Conservation (phyloP, 2,329 filamentous ascomycete genomes). For the Aspergillus tanneri region DNA sequence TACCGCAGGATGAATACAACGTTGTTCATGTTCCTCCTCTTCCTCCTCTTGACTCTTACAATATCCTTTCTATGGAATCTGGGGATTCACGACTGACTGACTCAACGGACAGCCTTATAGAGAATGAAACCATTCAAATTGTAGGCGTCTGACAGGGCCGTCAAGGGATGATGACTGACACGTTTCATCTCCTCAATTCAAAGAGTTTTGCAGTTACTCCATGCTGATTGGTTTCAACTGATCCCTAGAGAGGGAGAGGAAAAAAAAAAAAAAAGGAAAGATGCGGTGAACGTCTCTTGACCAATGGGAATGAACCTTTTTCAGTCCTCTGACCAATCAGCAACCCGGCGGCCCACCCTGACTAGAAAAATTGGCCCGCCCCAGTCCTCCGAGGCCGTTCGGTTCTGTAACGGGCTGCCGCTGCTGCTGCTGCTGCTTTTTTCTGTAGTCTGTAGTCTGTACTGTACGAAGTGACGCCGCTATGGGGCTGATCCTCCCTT, state of each 20-base stretch:
- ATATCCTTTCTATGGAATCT: no score
- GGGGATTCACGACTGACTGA: no score
- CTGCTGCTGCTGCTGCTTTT: no score
- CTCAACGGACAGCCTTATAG: no score
- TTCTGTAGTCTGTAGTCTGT: no score
- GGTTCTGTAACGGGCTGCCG: constrained; percentile 15
- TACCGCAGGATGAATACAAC: neutral
- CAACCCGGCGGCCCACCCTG: constrained; percentile 20
- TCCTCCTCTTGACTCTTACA: no score
- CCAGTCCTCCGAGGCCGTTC: constrained; percentile 19
- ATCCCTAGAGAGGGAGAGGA: constrained; percentile 4
- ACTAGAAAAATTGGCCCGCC: constrained; percentile 30
- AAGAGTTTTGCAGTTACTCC: constrained; percentile 6
- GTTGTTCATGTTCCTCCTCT: neutral
- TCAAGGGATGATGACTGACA: neutral
- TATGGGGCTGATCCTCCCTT: constrained; percentile 10
- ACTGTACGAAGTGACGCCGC: constrained; percentile 4
- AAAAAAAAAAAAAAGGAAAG: constrained; percentile 22
- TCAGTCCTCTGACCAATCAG: constrained; percentile 26
- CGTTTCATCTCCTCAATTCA: constrained; percentile 9
- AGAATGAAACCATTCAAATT: no score
- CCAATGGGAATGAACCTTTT: constrained; percentile 25
- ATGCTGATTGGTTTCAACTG: constrained; percentile 18
- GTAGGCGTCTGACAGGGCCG: neutral
- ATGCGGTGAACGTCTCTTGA: constrained; percentile 34